A percentile compares a stretch with the other conserved stretches of the same genome.
Evolutionary conservation across 768 basidiomycete species (phyloP).

Genomic region (Boletus reticuloceps): DNA sequence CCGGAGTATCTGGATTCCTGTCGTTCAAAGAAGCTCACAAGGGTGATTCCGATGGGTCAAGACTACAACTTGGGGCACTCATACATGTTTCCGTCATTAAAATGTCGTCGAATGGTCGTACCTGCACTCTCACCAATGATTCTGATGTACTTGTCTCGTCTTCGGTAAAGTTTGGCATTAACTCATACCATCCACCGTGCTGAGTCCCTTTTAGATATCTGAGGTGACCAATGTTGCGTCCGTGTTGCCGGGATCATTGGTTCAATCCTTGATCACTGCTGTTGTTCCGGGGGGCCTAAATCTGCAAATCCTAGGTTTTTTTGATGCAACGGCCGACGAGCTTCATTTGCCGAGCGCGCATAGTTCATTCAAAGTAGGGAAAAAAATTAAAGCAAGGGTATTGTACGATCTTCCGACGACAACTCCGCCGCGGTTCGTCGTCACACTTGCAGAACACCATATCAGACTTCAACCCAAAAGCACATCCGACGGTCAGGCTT

Average conservation of each 20-base stretch:
- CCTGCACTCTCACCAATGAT: slow-evolving; percentile 66
- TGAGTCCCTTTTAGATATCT: slow-evolving; percentile 48
- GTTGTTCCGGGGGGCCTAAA: slow-evolving; percentile 73
- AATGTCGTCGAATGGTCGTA: slow-evolving; percentile 74
- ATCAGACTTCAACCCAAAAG: slow-evolving; percentile 48
- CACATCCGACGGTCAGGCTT: slow-evolving; percentile 23
- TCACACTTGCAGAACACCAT: slow-evolving; percentile 74
- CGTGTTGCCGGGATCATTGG: slow-evolving; percentile 81
- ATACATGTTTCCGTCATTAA: slow-evolving; percentile 65
- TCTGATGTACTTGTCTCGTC: slow-evolving; percentile 46
- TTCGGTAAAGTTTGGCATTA: slow-evolving; percentile 43
- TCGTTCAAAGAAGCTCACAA: slow-evolving; percentile 69
- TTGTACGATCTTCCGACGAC: slow-evolving; percentile 71
- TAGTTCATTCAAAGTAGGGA: slow-evolving; percentile 56
- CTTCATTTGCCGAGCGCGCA: slow-evolving; percentile 59
- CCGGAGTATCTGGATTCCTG: slow-evolving; percentile 80
- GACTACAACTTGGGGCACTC: slow-evolving; percentile 63
- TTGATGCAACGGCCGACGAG: slow-evolving; percentile 84
- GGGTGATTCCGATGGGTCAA: slow-evolving; percentile 25
- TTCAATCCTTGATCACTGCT: slow-evolving; percentile 78
- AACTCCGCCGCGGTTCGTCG: slow-evolving; percentile 79
- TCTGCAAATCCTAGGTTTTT: slow-evolving; percentile 88
- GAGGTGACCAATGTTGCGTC: slow-evolving; percentile 78
- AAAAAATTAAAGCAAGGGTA: slow-evolving; percentile 81
- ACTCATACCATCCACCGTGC: neutral